Conservation (phyloP, 306 rosid genomes). For the Prinsepia uniflora region DNA sequence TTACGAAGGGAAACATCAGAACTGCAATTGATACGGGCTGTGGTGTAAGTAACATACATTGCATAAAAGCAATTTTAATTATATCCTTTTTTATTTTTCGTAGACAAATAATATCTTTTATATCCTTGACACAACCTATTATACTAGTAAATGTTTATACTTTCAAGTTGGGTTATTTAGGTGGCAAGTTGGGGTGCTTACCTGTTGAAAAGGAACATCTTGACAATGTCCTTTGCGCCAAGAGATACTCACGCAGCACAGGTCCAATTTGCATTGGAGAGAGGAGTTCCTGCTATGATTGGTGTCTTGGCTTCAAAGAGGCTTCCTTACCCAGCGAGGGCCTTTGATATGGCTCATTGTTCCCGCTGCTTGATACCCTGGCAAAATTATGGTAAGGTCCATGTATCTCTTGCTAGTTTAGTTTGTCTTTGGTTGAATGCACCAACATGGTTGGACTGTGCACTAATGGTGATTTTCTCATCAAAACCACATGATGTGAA, state of each 20-base stretch:
- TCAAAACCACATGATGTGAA: not conserved
- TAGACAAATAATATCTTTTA: too few relatives aligned
- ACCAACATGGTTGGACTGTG: not conserved
- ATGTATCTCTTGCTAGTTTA: not conserved
- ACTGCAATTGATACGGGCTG: slow-evolving; percentile 98
- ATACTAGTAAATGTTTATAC: slow-evolving; percentile 13
- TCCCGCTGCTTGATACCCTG: slow-evolving; percentile 96
- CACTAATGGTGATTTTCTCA: too few relatives aligned
- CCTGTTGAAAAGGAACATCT: slow-evolving; percentile 68
- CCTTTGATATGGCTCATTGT: slow-evolving; percentile 98
- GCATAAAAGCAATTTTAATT: not conserved
- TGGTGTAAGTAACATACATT: slow-evolving; percentile 64
- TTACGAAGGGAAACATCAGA: slow-evolving; percentile 57
- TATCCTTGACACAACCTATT: too few relatives aligned
- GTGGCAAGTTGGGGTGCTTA: slow-evolving; percentile 99
- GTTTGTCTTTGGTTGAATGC: not conserved
- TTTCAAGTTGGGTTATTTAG: slow-evolving; percentile 33
- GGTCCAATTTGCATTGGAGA: slow-evolving; percentile 89
- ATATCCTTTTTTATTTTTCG: not conserved
- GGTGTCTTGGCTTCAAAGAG: slow-evolving; percentile 83
- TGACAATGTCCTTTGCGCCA: slow-evolving; percentile 93
- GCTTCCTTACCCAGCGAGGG: slow-evolving; percentile 88
- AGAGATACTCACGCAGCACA: slow-evolving; percentile 97
- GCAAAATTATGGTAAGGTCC: slow-evolving; percentile 48
- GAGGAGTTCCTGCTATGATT: slow-evolving; percentile 99